These are phyloP conservation scores for Yarrowia bubula DNA, from an alignment of 805 yeast genomes.

Conservation along the genomic window DNA sequence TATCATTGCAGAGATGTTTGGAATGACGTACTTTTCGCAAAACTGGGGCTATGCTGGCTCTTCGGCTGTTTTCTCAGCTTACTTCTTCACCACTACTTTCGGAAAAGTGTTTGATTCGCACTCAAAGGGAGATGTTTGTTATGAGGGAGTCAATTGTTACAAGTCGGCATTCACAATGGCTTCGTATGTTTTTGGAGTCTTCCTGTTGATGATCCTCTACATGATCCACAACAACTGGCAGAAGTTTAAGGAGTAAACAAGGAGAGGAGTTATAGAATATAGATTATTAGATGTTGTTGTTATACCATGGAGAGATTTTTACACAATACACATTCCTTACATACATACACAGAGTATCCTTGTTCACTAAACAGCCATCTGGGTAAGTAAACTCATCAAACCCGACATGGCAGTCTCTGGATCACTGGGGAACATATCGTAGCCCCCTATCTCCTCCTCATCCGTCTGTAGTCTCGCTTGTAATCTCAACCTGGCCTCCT, in stretches of 20 bases:
- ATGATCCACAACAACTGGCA: slow-evolving; percentile 19
- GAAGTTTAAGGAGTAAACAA: background rate
- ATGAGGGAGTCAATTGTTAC: slow-evolving; percentile 8
- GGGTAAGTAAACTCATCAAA: background rate
- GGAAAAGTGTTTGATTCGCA: slow-evolving; percentile 58
- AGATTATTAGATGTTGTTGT: background rate
- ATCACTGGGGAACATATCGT: background rate
- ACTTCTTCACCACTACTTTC: slow-evolving; percentile 57
- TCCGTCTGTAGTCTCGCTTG: background rate
- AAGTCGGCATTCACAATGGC: slow-evolving; percentile 4
- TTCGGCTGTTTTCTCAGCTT: slow-evolving; percentile 63
- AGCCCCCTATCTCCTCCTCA: background rate
- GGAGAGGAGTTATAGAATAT: background rate
- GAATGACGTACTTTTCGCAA: slow-evolving; percentile 58
- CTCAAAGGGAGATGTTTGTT: slow-evolving; percentile 8
- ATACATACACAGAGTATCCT: no score
- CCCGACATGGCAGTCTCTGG: slow-evolving; percentile 1
- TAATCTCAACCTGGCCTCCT: background rate
- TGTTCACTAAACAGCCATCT: background rate
- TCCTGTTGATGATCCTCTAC: background rate
- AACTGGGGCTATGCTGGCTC: slow-evolving; percentile 71
- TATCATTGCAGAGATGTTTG: slow-evolving; percentile 67
- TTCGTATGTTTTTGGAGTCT: background rate
- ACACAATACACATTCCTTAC: background rate
- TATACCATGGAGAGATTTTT: no score